Base-by-base conservation (phyloP, 805 yeast species). In the Starmerella kuoi region DNA sequence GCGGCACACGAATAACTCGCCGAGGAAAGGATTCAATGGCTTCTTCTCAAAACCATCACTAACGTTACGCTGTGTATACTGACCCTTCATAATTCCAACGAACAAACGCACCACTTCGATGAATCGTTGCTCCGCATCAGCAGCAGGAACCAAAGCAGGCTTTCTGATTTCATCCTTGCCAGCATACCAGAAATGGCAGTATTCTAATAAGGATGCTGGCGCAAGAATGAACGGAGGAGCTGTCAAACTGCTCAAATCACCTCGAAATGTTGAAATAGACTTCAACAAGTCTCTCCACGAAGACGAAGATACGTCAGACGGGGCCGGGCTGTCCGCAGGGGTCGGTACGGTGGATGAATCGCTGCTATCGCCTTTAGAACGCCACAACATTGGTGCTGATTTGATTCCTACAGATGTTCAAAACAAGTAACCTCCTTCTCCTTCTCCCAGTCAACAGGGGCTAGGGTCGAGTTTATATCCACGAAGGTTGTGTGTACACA, bases 181-280 rank as follows among this genome's bases (percentile, higher is more conserved):
- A 59, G 87, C 95, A 36, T 86, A 84, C 96, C 98, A 91, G 65
- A 84, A 91, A 61, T 84, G 88, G 19, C 95, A 81, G 63, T 83
- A 91, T 66, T 91, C 98, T 26, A 76, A 76, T 54, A 85, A 69
- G 2, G 96, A 87, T 5, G 82, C 78, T 20, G 95, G 85, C 3
- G 95, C 84, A 50, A 91, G 69, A 51, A 91, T 91, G 65, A 88
- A 91, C 7, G 97, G 96, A 17, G 98, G 98, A 3, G 98, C 98
- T 2, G 98, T 87, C 57, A 91, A 67, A 3, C 94, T 76, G 17
- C 95, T 84, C 49, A 91, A 67, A 60, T 91, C 98, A 34, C 95
- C 95, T 53, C 86, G 85, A 63, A 84, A 88, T 3, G 93, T 76
- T 25, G 95, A 91, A 49, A 88, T 74, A 31, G 95, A 83, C 63